Base-by-base conservation (phyloP, 192 early-diverging fungal genomes). In the Entomortierella lignicola region DNA sequence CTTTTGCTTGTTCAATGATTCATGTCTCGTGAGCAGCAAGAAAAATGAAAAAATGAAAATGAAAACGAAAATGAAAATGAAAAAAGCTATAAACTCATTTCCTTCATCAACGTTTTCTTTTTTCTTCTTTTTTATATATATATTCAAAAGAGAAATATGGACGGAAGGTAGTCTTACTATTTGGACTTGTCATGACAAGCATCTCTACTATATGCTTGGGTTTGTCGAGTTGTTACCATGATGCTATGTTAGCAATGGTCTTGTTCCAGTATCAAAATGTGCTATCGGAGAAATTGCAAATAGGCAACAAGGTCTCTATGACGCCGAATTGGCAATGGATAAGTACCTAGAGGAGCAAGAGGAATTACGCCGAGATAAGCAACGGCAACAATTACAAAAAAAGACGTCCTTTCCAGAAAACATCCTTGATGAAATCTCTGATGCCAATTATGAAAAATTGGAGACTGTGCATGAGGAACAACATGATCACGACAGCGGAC, bases 241-340 rank as follows among this genome's bases (percentile, higher is more conserved):
- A 77, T 13, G 72, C 72, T 6, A 77, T 77, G 54, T 55, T 53
- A 34, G 60, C 65, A 8, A 29, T 77, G 21, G 57, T 68, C 72
- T 77, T 4, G 54, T 68, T 8, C 72, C 65, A 0, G 54, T 75
- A 20, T 68, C 72, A 17, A 68, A 77, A 23, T 68, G 64, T 31
- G 26, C 72, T 1, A 77, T 77, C 20, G 72, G 72, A 10, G 72
- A 63, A 32, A 32, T 77, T 0, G 59, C 72, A 0, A 63, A 67
- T 50, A 51, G 65, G 27, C 50, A 77, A 18, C 65, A 77, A 29
- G 10, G 44, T 6, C 13, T 50, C 4, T 43, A 77, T n/a, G 66
- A 63, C 48, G 23, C 43, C 0, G 37, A 74, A 25, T 12, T 42
- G 7, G 43, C 63, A 0, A 7, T 27, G 7, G 15, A 21, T 62